Base-by-base conservation (phyloP, 495 filamentous ascomycete species). In the Amniculicola lignicola region DNA sequence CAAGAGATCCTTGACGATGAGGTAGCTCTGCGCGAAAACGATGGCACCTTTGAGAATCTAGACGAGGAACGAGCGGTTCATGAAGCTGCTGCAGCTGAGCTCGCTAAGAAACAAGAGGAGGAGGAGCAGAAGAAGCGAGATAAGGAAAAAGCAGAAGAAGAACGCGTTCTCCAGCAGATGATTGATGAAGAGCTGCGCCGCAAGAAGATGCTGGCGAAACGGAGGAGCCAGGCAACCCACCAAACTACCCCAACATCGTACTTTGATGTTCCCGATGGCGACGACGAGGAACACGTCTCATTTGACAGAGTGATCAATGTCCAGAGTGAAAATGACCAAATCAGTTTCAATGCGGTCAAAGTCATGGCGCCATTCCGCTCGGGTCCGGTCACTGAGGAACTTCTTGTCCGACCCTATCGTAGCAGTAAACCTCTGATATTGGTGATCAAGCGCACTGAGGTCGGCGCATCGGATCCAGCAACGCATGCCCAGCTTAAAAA, bases 1-100 rank as follows among this genome's bases (percentile, higher is more conserved):
- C 84, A 88, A 54, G 93, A 97, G 57, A 82, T 91, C 15, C 74
- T 98, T 16, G 90, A 97, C 66, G 88, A 94, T 70, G 89, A 87
- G 16, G 86, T 88, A 7, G 77, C 85, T 60, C 81, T 81, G 23
- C 84, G 83, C 55, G 85, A 83, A 38, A 79, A 84, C 42, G 82
- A 86, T 14, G 75, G 82, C 48, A 79, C 89, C 42, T 70, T 96
- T 9, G 90, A 90, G 0, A 95, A 89, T 29, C 72, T 98, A 14
- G 90, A 93, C 65, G 90, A 94, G 63, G 91, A 97, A 68, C 79
- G 93, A 23, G 90, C 85, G 9, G 80, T 83, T 27, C 80, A 83
- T 47, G 79, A 82, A 65, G 79, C 79, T 11, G 79, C 75, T 6
- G 80, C 78, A 1, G 73, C 72, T 21, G 69, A 76, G 57, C 74